phyloP scores from a whole-genome alignment of 257 asterid species.

The Pogostemon cablin region DNA sequence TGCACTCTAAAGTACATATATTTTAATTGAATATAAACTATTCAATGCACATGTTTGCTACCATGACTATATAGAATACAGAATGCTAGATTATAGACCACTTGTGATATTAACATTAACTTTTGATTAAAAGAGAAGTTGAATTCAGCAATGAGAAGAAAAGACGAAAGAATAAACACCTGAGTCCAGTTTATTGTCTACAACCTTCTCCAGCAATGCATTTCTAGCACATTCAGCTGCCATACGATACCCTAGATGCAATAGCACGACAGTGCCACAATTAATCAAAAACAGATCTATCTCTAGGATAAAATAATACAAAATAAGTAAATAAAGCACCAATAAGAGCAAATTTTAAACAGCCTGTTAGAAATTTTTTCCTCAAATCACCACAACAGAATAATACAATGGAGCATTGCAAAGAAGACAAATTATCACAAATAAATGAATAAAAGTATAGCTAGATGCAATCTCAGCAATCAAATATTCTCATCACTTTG shows the following conservation, averaged over 20 bases:
- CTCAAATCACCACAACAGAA: slow-evolving; percentile 1
- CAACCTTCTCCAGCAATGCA: slow-evolving; percentile 72
- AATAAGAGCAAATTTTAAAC: not conserved
- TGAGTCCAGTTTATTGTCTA: slow-evolving; percentile 72
- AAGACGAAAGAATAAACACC: slow-evolving; percentile 40
- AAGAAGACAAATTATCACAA: not conserved
- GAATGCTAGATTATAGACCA: not conserved
- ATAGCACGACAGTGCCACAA: not conserved
- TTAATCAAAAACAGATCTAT: slow-evolving; percentile 1
- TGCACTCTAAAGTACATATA: slow-evolving; percentile 12
- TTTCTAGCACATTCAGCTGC: slow-evolving; percentile 82
- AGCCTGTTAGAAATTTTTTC: not conserved
- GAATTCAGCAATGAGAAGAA: not conserved
- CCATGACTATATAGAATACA: not conserved
- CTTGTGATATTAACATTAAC: not conserved
- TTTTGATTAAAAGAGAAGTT: not conserved
- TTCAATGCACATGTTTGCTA: not conserved
- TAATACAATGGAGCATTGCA: not conserved
- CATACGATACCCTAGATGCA: slow-evolving; percentile 73
- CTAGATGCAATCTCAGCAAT: not conserved
- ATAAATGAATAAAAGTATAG: slow-evolving; percentile 3
- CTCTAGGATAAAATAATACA: slow-evolving; percentile 4
- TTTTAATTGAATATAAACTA: not conserved
- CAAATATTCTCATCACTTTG: not conserved
- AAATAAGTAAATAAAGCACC: not conserved